These are phyloP conservation scores for Arthrinium puccinioides DNA, from an alignment of 2,329 filamentous ascomycete species.

Conservation along the genomic window DNA sequence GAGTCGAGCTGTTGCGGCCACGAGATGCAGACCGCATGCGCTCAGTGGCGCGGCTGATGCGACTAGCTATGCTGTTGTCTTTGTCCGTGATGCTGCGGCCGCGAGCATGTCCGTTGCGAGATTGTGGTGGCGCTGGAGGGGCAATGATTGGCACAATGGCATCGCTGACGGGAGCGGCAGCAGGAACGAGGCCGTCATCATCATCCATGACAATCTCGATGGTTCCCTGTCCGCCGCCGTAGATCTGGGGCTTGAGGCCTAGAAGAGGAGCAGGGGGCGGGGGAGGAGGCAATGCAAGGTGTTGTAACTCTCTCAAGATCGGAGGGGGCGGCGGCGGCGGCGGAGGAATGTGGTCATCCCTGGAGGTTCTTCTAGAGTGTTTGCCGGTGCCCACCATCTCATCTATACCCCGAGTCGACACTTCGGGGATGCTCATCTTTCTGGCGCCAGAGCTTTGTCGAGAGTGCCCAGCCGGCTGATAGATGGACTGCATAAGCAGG, in stretches of 20 bases:
- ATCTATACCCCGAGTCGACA: conserved; percentile 38
- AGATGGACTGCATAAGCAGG: not conserved
- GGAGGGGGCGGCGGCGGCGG: conserved; percentile 48
- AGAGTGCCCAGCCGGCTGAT: conserved; percentile 8
- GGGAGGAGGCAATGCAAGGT: conserved; percentile 53
- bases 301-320: conserved; percentile 55
- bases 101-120: conserved; percentile 41
- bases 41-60: conserved; percentile 51
- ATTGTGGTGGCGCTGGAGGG: conserved; percentile 34
- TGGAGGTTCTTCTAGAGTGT: conserved; percentile 36
- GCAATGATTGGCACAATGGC: conserved; percentile 36
- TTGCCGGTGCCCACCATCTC: conserved; percentile 31
- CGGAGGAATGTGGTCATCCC: conserved; percentile 40
- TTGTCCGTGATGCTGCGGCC: conserved; percentile 48
- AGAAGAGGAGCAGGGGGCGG: conserved; percentile 54
- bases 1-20: conserved; percentile 37
- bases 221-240: conserved; percentile 42
- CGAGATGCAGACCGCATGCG: conserved; percentile 54
- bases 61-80: conserved; percentile 41
- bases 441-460: conserved; percentile 24
- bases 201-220: conserved; percentile 64
- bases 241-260: conserved; percentile 29
- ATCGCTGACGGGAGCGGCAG: conserved; percentile 31
- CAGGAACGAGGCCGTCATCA: conserved; percentile 30
- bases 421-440: conserved; percentile 29